Conservation (phyloP, 768 basidiomycete species). For the Mycena vulgaris region DNA sequence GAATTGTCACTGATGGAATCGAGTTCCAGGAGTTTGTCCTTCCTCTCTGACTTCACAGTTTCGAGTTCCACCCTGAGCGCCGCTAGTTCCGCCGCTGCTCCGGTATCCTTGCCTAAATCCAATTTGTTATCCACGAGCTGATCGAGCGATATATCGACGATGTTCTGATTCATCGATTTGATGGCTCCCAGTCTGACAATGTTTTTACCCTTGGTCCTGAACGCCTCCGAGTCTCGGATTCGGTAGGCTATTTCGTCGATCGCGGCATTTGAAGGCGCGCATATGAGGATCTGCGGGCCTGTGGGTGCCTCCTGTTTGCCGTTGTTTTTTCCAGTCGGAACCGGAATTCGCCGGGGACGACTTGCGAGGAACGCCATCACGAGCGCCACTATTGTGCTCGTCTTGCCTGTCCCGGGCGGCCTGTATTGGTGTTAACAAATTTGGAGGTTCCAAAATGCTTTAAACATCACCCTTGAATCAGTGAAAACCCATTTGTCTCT, state of each 20-base stretch:
- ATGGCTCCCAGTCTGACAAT: conserved; percentile 93
- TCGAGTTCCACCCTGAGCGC: conserved; percentile 78
- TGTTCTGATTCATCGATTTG: conserved; percentile 79
- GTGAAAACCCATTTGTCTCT: conserved; percentile 80
- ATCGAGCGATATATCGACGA: conserved; percentile 91
- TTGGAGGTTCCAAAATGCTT: neutral
- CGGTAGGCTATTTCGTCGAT: conserved; percentile 96
- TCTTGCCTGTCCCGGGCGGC: conserved; percentile 98
- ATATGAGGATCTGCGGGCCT: conserved; percentile 83
- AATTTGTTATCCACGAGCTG: conserved; percentile 86
- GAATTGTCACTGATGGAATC: conserved; percentile 69
- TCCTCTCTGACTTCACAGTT: conserved; percentile 71
- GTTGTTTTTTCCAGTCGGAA: conserved; percentile 48
- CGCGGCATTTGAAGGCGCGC: conserved; percentile 98
- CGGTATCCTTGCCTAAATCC: conserved; percentile 67
- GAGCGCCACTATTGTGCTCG: conserved; percentile 97
- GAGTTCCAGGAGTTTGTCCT: conserved; percentile 74
- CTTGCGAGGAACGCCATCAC: conserved; percentile 85
- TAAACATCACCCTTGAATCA: conserved; percentile 95
- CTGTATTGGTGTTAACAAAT: conserved; percentile 55
- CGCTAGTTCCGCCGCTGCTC: conserved; percentile 65
- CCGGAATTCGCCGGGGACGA: conserved; percentile 66
- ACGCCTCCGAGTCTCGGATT: conserved; percentile 78
- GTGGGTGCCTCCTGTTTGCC: conserved; percentile 61
- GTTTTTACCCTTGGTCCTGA: conserved; percentile 70